Conservation (phyloP, 306 rosid species). For the Glycine latifolia region DNA sequence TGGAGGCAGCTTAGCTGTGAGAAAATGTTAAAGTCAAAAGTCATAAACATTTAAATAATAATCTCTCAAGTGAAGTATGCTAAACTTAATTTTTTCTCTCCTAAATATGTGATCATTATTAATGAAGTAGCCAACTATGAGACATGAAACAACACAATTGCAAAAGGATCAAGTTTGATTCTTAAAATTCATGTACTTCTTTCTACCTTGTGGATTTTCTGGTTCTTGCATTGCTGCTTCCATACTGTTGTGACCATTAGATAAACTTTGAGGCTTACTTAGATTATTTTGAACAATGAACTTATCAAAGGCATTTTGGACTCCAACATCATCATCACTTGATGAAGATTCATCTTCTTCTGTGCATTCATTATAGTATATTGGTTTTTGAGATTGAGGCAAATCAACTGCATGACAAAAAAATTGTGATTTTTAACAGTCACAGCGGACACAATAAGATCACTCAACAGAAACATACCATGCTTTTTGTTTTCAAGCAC, state of each 20-base stretch:
- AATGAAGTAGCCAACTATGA: slow-evolving; percentile 24
- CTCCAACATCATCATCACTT: slow-evolving; percentile 56
- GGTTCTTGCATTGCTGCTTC: slow-evolving; percentile 48
- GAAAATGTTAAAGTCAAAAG: slow-evolving; percentile 53
- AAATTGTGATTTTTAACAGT: neutral
- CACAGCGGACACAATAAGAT: slow-evolving; percentile 3
- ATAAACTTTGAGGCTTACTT: slow-evolving; percentile 45
- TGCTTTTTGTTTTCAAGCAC: slow-evolving; percentile 14
- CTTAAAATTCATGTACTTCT: slow-evolving; percentile 39
- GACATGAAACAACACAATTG: slow-evolving; percentile 24
- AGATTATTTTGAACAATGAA: slow-evolving; percentile 56
- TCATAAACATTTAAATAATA: slow-evolving; percentile 4
- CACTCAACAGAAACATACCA: slow-evolving; percentile 19
- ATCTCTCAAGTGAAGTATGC: slow-evolving; percentile 26
- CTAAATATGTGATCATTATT: slow-evolving; percentile 26
- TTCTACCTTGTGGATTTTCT: slow-evolving; percentile 58
- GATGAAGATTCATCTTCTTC: slow-evolving; percentile 52
- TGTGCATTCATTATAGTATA: slow-evolving; percentile 43
- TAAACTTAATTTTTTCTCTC: slow-evolving; percentile 35
- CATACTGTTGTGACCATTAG: slow-evolving; percentile 37
- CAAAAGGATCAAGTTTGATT: slow-evolving; percentile 8
- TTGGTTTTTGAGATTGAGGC: slow-evolving; percentile 44
- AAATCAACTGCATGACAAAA: slow-evolving; percentile 48
- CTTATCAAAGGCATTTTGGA: slow-evolving; percentile 46
- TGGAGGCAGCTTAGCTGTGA: slow-evolving; percentile 46